A percentile compares a stretch with the other conserved stretches of the same genome.
These are phyloP conservation scores for Lactifluus echinatus DNA, from an alignment of 768 basidiomycete species.

Conservation along the genomic window DNA sequence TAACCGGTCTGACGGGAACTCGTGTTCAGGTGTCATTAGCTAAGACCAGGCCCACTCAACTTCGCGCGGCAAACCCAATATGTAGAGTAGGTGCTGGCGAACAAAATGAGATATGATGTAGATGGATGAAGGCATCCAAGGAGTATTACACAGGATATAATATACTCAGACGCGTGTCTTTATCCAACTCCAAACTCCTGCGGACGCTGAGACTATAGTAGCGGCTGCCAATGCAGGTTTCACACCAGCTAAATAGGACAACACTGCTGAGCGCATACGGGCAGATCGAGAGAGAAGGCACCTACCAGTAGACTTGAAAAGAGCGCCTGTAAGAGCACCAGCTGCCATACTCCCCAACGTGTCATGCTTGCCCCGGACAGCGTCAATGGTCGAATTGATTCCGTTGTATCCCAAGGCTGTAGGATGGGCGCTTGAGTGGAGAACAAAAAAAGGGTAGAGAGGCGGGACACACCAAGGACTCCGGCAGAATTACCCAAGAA, in stretches of 20 bases:
- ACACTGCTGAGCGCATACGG: constrained; percentile 18
- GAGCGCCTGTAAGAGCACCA: constrained; percentile 79
- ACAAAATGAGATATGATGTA: constrained; percentile 18
- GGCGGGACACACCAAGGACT: constrained; percentile 72
- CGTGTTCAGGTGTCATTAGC: constrained; percentile 11
- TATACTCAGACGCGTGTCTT: constrained; percentile 75
- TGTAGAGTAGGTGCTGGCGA: constrained; percentile 8
- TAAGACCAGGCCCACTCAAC: constrained; percentile 3
- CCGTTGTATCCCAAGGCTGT: constrained; percentile 93
- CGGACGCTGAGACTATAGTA: constrained; percentile 79
- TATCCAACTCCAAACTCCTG: constrained; percentile 91
- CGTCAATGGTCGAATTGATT: constrained; percentile 90
- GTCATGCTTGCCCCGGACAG: constrained; percentile 85
- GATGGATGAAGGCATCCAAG: constrained; percentile 19
- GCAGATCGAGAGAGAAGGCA: constrained; percentile 25
- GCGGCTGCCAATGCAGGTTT: constrained; percentile 85
- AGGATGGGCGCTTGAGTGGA: constrained; percentile 30
- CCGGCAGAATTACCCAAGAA: constrained; percentile 99
- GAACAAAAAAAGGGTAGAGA: constrained; percentile 30
- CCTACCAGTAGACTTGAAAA: constrained; percentile 93
- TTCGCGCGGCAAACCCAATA: constrained; percentile 1
- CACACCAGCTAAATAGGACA: constrained; percentile 74
- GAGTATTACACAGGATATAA: constrained; percentile 37
- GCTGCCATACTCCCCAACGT: constrained; percentile 86
- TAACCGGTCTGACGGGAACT: constrained; percentile 13